phyloP scores from a whole-genome alignment of 768 basidiomycete genomes.

The Pisolithus tinctorius region DNA sequence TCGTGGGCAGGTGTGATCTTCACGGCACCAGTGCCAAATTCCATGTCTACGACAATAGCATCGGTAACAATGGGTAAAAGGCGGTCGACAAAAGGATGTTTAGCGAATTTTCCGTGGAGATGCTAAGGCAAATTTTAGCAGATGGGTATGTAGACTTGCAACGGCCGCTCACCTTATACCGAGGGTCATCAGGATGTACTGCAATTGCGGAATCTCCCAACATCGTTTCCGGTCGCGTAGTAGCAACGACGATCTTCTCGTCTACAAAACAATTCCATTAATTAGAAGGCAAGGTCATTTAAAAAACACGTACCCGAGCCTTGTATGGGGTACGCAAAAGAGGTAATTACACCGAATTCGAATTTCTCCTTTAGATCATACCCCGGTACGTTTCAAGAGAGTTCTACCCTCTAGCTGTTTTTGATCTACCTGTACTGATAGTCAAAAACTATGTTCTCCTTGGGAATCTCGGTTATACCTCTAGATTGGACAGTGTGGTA shows the following conservation, averaged over 20 bases:
- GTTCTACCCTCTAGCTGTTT: slow-evolving; percentile 83
- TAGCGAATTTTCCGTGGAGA: slow-evolving; percentile 87
- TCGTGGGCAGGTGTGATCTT: slow-evolving; percentile 99
- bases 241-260: slow-evolving; percentile 88
- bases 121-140: slow-evolving; percentile 39
- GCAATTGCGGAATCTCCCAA: slow-evolving; percentile 96
- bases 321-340: slow-evolving; percentile 92
- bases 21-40: slow-evolving; percentile 96
- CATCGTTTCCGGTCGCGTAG: slow-evolving; percentile 98
- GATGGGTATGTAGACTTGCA: neutral
- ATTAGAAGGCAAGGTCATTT: neutral
- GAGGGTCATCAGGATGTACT: slow-evolving; percentile 86
- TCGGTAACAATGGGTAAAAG: slow-evolving; percentile 86
- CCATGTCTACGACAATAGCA: slow-evolving; percentile 80
- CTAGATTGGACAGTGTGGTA: slow-evolving; percentile 96
- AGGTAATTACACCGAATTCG: slow-evolving; percentile 93
- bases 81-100: slow-evolving; percentile 84
- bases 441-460: neutral
- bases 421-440: slow-evolving; percentile 69
- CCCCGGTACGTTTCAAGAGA: slow-evolving; percentile 81
- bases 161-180: slow-evolving; percentile 58
- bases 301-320: slow-evolving; percentile 52
- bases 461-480: slow-evolving; percentile 43
- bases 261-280: slow-evolving; percentile 36
- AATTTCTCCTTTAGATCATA: slow-evolving; percentile 94